phyloP scores from a whole-genome alignment of 331 rosid species.

The Quercus phellos region DNA sequence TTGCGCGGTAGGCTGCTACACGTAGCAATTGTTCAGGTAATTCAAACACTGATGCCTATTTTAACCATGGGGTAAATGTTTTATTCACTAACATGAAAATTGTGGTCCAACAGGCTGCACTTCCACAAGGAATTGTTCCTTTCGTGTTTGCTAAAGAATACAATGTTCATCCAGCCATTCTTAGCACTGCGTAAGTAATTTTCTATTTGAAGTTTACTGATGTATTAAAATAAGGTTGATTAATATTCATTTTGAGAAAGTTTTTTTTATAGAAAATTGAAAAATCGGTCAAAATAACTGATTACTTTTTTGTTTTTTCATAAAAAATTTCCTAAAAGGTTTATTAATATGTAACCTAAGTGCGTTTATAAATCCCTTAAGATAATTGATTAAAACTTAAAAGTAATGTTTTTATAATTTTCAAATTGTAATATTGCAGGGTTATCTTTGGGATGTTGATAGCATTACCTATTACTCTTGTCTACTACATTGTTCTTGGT shows the following conservation, averaged over 20 bases:
- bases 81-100: background rate
- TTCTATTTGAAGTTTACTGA: background rate
- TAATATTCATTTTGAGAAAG: too few species aligned
- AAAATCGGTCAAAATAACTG: too few species aligned
- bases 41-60: background rate
- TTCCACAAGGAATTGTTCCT: slow-evolving; percentile 95
- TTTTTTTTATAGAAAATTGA: too few species aligned
- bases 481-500: slow-evolving; percentile 82
- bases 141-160: slow-evolving; percentile 95
- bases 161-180: slow-evolving; percentile 90
- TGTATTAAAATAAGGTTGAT: background rate
- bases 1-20: slow-evolving; percentile 87
- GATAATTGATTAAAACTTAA: background rate
- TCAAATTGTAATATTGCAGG: slow-evolving; percentile 40
- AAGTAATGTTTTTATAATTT: background rate
- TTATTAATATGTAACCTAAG: too few species aligned
- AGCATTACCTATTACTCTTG: slow-evolving; percentile 83
- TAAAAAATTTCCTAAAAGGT: too few species aligned
- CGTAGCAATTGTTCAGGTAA: slow-evolving; percentile 91
- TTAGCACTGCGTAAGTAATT: slow-evolving; percentile 78
- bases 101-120: slow-evolving; percentile 64
- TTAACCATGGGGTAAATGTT: background rate
- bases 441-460: slow-evolving; percentile 96
- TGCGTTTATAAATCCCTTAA: too few species aligned
- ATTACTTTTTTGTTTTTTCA: too few species aligned